Evolutionary conservation across 495 filamentous ascomycete species (phyloP).

Genomic region (Penicillium soppii): DNA sequence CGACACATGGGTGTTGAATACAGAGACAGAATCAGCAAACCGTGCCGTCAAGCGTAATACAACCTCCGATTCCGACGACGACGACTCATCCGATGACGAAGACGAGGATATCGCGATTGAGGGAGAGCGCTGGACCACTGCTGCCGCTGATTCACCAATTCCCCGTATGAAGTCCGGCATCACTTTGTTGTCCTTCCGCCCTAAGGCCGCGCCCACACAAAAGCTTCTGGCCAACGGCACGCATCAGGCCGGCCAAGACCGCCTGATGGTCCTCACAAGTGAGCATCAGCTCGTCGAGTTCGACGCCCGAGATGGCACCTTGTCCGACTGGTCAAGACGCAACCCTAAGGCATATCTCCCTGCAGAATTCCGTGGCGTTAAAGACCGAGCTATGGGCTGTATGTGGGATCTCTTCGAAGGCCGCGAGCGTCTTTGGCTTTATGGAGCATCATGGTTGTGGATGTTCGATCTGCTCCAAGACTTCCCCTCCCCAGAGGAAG

Average conservation of each 20-base stretch:
- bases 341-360: constrained; percentile 78
- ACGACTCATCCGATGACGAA: constrained; percentile 53
- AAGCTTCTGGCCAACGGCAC: constrained; percentile 41
- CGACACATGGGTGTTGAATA: constrained; percentile 77
- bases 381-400: constrained; percentile 77
- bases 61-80: constrained; percentile 46
- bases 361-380: constrained; percentile 62
- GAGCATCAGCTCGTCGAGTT: constrained; percentile 75
- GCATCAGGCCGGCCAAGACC: constrained; percentile 44
- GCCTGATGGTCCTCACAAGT: constrained; percentile 72
- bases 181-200: constrained; percentile 75
- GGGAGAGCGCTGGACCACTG: constrained; percentile 63
- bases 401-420: constrained; percentile 71
- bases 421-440: constrained; percentile 76
- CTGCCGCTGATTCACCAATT: constrained; percentile 66
- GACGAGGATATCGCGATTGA: constrained; percentile 39
- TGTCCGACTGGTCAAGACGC: constrained; percentile 81
- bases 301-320: constrained; percentile 66
- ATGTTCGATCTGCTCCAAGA: constrained; percentile 87
- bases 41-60: constrained; percentile 30
- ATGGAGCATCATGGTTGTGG: constrained; percentile 80
- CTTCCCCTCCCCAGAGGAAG: constrained; percentile 47
- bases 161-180: constrained; percentile 73
- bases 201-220: constrained; percentile 20
- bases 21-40: constrained; percentile 42